Conservation (phyloP, 345 rosid species). For the Arabis hirsuta region DNA sequence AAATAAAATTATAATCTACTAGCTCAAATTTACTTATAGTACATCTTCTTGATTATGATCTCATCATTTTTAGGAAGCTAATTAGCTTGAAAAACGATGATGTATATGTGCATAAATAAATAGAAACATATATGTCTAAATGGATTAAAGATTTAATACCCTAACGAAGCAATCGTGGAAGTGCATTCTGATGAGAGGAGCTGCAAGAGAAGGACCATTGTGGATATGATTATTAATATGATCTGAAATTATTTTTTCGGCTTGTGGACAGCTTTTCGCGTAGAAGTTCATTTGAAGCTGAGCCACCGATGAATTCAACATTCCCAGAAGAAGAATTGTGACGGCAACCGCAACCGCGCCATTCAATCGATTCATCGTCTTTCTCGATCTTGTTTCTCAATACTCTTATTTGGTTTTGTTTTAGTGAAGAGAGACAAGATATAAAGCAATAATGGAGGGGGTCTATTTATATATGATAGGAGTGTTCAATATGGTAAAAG, state of each 20-base stretch:
- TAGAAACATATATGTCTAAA: not conserved
- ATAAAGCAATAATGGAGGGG: constrained; percentile 35
- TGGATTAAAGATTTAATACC: constrained; percentile 43
- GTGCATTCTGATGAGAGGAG: constrained; percentile 77
- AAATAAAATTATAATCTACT: not conserved
- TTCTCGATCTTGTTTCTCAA: constrained; percentile 26
- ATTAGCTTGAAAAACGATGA: not conserved
- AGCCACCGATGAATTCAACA: constrained; percentile 46
- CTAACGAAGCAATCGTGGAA: constrained; percentile 92
- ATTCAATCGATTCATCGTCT: constrained; percentile 25
- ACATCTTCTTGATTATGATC: not conserved
- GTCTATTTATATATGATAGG: constrained; percentile 27
- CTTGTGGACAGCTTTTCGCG: constrained; percentile 71
- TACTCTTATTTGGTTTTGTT: constrained; percentile 32
- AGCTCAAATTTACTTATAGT: constrained; percentile 17
- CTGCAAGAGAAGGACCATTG: constrained; percentile 77
- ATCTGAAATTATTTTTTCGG: constrained; percentile 68
- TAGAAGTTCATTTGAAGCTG: constrained; percentile 69
- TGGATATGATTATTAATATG: constrained; percentile 61
- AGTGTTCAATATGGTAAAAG: constrained; percentile 18
- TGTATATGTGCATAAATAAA: not conserved
- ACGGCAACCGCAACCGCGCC: constrained; percentile 27
- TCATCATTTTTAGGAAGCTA: not conserved
- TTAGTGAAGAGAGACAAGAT: constrained; percentile 31
- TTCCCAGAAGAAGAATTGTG: constrained; percentile 39